Evolutionary conservation across 768 basidiomycete species (phyloP), one percentile per base, ranked within the genome.

Genomic region (Ephemerocybe angulata): DNA sequence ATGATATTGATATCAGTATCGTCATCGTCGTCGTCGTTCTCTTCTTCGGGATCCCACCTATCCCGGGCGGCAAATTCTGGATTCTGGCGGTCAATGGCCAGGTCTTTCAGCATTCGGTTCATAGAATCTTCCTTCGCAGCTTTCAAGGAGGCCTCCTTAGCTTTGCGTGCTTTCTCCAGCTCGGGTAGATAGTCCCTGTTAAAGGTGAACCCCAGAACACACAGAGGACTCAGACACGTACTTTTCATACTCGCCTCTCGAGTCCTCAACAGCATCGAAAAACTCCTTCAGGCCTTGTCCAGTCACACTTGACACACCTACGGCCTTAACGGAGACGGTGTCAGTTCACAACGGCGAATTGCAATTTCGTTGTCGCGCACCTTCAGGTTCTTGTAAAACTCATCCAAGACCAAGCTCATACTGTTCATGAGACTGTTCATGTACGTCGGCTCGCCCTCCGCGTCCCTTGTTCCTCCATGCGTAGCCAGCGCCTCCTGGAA

Each of bases 391-490:
- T 94, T 92, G 73, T 99, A 99, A 63, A 99, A 99, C 66, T 98
- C 97, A 64, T 99, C 97, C 51, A 99, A 72, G 6, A 99, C 96
- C 50, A 99, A 71, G 67, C 95, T 94, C 97, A 99, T 98, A 66
- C 91, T 93, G 60, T 96, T 93, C 96, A 98, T 99, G 59, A 99
- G 75, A 66, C 93, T 95, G 67, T 92, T 95, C 94, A 98, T 97
- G 69, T 98, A 98, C 37, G 90, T 94, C 46, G 92, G 90, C 65
- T 96, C 97, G 49, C 91, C 94, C 58, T 94, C 88, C 4, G 85
- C 77, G 67, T 90, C 87, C 51, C 80, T 77, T 24, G 81, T 80
- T 11, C 84, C 83, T 49, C 76, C 74, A 63, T 90, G 86, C 1
- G 85, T 76, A 3, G 88, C 83, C 52, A 99, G 72, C 1, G 95